Conservation (phyloP, 176 grass and related monocot genomes). For the Melocanna baccifera region DNA sequence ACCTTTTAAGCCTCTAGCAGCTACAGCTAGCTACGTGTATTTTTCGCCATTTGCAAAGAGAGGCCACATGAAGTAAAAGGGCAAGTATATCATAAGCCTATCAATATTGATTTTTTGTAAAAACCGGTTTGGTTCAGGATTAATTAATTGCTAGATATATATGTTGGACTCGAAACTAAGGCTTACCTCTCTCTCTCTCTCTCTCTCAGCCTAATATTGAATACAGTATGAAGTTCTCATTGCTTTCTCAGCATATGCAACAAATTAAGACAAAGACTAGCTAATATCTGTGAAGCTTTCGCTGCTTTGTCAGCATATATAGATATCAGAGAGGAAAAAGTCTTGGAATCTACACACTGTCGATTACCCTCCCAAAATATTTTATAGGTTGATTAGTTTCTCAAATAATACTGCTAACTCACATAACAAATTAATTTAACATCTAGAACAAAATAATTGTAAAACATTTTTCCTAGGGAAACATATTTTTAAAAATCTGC, state of each 20-base stretch:
- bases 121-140: no score
- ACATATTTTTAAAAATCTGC: neutral
- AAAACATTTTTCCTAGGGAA: neutral
- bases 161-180: no score
- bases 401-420: neutral
- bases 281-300: no score
- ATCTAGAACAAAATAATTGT: neutral
- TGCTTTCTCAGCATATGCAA: neutral
- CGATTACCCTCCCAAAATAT: neutral
- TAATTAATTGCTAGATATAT: no score
- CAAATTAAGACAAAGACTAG: neutral
- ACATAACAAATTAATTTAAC: neutral
- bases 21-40: no score
- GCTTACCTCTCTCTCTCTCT: no score
- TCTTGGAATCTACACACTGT: neutral
- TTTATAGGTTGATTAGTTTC: neutral
- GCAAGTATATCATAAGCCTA: no score
- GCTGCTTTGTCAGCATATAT: neutral
- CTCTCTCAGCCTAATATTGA: no score
- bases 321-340: neutral
- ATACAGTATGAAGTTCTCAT: neutral
- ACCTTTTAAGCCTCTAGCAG: no score
- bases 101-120: no score
- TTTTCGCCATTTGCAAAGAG: no score
- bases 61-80: no score